Evolutionary conservation across 208 protist genomes (phyloP).

Genomic region (Crithidia thermophila): DNA sequence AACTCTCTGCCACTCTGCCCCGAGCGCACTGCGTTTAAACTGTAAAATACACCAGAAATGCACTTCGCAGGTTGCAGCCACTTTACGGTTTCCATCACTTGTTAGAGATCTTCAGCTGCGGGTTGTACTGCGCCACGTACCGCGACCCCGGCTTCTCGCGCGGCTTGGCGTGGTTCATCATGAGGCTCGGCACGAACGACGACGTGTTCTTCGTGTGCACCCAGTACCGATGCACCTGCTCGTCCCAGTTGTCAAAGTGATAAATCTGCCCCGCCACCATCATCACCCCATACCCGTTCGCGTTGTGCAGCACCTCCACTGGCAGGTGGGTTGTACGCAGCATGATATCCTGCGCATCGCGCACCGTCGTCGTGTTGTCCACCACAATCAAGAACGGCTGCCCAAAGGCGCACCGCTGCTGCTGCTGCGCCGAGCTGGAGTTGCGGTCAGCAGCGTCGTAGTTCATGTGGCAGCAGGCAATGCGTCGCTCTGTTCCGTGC

Average conservation of each 20-base stretch:
- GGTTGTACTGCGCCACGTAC: slow-evolving; percentile 67
- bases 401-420: slow-evolving; percentile 40
- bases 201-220: slow-evolving; percentile 48
- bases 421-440: not conserved
- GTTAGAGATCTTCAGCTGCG: slow-evolving; percentile 55
- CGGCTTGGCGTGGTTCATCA: slow-evolving; percentile 70
- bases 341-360: slow-evolving; percentile 42
- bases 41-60: too few species aligned
- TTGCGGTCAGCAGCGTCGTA: slow-evolving; percentile 21
- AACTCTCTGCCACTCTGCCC: too few species aligned
- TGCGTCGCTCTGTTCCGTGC: slow-evolving; percentile 43
- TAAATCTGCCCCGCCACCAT: slow-evolving; percentile 49
- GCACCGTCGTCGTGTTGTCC: slow-evolving; percentile 43
- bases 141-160: slow-evolving; percentile 68
- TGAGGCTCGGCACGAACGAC: slow-evolving; percentile 43
- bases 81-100: too few species aligned
- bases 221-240: slow-evolving; percentile 54
- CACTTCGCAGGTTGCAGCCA: too few species aligned
- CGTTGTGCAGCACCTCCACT: slow-evolving; percentile 40
- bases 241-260: slow-evolving; percentile 55
- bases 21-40: too few species aligned
- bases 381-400: slow-evolving; percentile 76
- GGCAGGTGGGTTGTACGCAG: slow-evolving; percentile 43
- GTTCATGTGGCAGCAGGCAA: slow-evolving; percentile 74
- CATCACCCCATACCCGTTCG: slow-evolving; percentile 41